Conservation (phyloP, 1,284 basidiomycete genomes). For the Coniferiporia weirii region DNA sequence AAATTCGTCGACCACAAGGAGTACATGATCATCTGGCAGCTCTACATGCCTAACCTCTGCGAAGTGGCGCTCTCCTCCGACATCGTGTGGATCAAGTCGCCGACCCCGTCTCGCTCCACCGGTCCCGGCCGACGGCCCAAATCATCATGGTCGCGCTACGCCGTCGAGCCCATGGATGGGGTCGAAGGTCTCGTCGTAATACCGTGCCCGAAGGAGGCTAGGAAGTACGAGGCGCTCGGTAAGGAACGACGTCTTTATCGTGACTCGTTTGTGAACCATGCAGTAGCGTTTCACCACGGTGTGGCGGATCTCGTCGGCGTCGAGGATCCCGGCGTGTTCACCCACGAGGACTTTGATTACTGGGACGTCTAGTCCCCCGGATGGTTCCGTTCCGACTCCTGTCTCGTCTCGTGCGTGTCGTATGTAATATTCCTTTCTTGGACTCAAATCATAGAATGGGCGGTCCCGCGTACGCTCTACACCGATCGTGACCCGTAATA, state of each 20-base stretch:
- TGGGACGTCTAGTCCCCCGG: too few relatives aligned
- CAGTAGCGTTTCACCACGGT: background rate
- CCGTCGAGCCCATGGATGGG: constrained; percentile 14
- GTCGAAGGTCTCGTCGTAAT: constrained; percentile 9
- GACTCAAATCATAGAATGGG: too few relatives aligned
- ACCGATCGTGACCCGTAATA: too few relatives aligned
- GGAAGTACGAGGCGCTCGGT: background rate
- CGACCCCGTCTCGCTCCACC: background rate
- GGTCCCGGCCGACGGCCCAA: background rate
- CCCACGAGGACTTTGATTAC: too few relatives aligned
- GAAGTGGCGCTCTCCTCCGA: constrained; percentile 18
- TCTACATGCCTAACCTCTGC: constrained; percentile 16
- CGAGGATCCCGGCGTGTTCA: too few relatives aligned
- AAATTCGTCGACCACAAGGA: constrained; percentile 17
- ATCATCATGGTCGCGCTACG: constrained; percentile 6
- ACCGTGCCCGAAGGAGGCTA: constrained; percentile 8
- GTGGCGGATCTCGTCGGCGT: too few relatives aligned
- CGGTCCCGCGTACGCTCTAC: too few relatives aligned
- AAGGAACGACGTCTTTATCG: background rate
- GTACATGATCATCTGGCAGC: constrained; percentile 18
- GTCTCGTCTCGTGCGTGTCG: too few relatives aligned
- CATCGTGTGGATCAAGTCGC: constrained; percentile 12
- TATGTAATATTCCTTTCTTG: too few relatives aligned
- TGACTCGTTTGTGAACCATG: background rate
- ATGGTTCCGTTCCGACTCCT: too few relatives aligned